phyloP scores from a whole-genome alignment of 257 asterid species.

The Salvia hispanica region DNA sequence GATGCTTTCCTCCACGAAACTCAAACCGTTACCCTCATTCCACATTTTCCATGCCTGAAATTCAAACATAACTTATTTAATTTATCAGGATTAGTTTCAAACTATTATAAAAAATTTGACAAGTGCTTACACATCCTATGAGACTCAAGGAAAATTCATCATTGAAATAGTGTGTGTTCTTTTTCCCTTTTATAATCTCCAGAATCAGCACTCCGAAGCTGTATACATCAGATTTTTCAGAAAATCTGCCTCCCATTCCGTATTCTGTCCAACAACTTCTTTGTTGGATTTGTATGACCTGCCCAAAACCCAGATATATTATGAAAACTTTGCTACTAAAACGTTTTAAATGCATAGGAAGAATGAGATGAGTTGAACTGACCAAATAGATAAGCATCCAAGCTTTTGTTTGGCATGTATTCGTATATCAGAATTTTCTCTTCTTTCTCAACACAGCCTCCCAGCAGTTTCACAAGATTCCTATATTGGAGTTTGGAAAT shows the following conservation, averaged over 20 bases:
- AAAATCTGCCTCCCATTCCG: conserved; percentile 52
- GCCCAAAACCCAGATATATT: neutral
- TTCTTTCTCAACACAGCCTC: conserved; percentile 44
- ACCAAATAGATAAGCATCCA: conserved; percentile 45
- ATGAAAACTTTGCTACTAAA: neutral
- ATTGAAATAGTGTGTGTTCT: conserved; percentile 27
- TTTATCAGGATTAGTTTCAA: too few species aligned
- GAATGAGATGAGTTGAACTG: neutral
- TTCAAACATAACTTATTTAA: neutral
- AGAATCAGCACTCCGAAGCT: conserved; percentile 9
- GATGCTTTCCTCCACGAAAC: conserved; percentile 43
- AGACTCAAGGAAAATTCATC: conserved; percentile 49
- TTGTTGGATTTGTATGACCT: conserved; percentile 29
- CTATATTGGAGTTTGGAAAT: conserved; percentile 53
- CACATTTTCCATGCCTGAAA: conserved; percentile 52
- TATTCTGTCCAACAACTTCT: conserved; percentile 52
- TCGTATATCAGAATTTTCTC: conserved; percentile 45
- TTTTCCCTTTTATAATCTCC: too few species aligned
- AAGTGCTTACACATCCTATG: conserved; percentile 45
- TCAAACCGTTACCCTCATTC: conserved; percentile 37
- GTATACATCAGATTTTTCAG: conserved; percentile 53
- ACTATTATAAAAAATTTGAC: too few species aligned
- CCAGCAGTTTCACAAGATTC: conserved; percentile 43
- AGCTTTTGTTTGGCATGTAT: conserved; percentile 45
- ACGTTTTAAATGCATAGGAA: neutral